A percentile compares a stretch with the other conserved stretches of the same genome.
Conservation (phyloP, 1,284 basidiomycete genomes). For the Austroboletus niveus region DNA sequence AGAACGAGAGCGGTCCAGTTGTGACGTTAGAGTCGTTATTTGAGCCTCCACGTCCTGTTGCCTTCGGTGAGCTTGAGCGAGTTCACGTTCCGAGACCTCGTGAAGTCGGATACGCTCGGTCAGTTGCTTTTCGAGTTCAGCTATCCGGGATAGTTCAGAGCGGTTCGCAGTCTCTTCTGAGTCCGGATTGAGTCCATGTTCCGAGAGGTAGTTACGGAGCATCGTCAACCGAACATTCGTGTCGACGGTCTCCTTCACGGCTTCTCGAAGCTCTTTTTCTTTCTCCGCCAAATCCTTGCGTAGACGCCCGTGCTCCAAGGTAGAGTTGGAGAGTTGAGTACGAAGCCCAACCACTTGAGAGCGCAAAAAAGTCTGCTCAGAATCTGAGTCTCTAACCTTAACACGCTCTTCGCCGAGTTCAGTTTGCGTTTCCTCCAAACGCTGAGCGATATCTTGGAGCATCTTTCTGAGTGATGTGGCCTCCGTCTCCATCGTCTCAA, state of each 20-base stretch:
- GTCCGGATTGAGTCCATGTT: constrained; percentile 80
- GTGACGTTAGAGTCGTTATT: constrained; percentile 57
- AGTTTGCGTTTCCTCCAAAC: constrained; percentile 65
- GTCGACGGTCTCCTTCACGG: constrained; percentile 68
- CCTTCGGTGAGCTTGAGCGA: constrained; percentile 60
- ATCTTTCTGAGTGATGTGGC: constrained; percentile 69
- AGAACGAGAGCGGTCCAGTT: constrained; percentile 64
- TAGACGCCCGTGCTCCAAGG: constrained; percentile 71
- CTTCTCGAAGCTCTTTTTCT: constrained; percentile 70
- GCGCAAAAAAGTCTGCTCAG: constrained; percentile 67
- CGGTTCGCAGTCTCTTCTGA: constrained; percentile 53
- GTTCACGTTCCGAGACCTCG: constrained; percentile 71
- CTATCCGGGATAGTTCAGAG: constrained; percentile 48
- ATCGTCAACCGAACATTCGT: constrained; percentile 76
- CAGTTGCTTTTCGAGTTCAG: constrained; percentile 74
- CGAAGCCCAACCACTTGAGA: constrained; percentile 80
- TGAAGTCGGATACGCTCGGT: constrained; percentile 71
- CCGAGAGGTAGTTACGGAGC: constrained; percentile 84
- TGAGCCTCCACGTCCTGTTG: constrained; percentile 75
- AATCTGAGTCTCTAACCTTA: constrained; percentile 65
- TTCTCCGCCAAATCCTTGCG: constrained; percentile 68
- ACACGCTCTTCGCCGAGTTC: constrained; percentile 72
- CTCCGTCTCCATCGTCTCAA: constrained; percentile 80
- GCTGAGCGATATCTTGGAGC: constrained; percentile 74
- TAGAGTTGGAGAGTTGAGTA: constrained; percentile 69